Evolutionary conservation across 148 eudicot species (phyloP), one percentile per base, ranked within the genome.

Genomic region (Fagopyrum tataricum): DNA sequence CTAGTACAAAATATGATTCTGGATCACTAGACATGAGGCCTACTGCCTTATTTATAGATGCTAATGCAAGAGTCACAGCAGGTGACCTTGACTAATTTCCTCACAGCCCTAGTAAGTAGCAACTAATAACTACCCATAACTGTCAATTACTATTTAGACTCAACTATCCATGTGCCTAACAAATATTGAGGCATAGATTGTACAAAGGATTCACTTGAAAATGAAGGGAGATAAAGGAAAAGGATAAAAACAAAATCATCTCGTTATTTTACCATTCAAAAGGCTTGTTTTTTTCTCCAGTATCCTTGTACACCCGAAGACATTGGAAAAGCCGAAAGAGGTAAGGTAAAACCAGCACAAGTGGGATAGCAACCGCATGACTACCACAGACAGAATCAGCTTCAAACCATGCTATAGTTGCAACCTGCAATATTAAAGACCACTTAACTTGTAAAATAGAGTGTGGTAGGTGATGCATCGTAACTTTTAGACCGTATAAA

Each of bases 351-450:
- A 91, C 99, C 72, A 95, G 99, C 76, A 87, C 92, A 74, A 95
- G 71, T 20, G 99, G 99, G 48, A 95, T 95, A 59, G 89, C 92
- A 71, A 90, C 83, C 69, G 99, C 76, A 77, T 95, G 99, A 78
- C 99, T 91, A n/a, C 99, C 99, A 84, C 99, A 95, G 73, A 95
- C 94, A 76, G 99, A 91, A 82, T 95, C 97, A 69, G 97, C 99
- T 83, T 95, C 99, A 80, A 95, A 91, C 99, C 99, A 95, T 67
- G 99, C 99, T 76, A 95, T 91, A 37, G 97, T 95, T 44, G 97
- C 99, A 64, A 95, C 99, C 99, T 95, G 84, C 81, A 88, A 41
- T 70, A 48, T 74, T 48, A 83, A 68, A 11, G 15, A 49, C 68
- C 14, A 37, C 23, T 72, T 48, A 72, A 40, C 51, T 37, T 72